Conservation (phyloP, 2,329 filamentous ascomycete genomes). For the Fusarium dimerum region DNA sequence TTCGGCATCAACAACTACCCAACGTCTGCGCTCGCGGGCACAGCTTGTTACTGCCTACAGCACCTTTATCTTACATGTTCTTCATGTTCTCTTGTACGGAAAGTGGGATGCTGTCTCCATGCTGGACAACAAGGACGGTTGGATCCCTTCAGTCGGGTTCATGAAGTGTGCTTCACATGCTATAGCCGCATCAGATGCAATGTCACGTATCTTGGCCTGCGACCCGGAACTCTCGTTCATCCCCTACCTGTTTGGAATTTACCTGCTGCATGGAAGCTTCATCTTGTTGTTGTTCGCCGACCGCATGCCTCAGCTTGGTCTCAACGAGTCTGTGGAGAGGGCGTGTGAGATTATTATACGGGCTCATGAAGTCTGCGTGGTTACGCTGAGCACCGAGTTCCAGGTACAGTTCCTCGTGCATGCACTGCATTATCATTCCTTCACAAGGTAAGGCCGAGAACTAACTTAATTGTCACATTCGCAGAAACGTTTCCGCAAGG, state of each 20-base stretch:
- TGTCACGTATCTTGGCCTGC: constrained; percentile 46
- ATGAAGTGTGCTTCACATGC: constrained; percentile 48
- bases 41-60: constrained; percentile 48
- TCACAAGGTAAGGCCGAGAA: no score
- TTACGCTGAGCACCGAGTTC: constrained; percentile 51
- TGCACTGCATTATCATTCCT: no score
- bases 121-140: constrained; percentile 50
- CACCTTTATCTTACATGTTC: constrained; percentile 48
- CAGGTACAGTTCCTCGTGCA: constrained; percentile 37
- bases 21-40: constrained; percentile 21
- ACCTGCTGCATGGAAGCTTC: constrained; percentile 52
- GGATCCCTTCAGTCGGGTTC: constrained; percentile 48
- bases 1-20: no score
- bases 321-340: constrained; percentile 46
- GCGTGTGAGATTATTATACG: constrained; percentile 52
- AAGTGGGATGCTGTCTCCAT: constrained; percentile 53
- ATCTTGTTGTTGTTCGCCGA: constrained; percentile 51
- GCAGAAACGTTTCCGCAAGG: constrained; percentile 56
- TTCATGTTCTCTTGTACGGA: constrained; percentile 49
- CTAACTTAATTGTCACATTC: no score
- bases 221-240: constrained; percentile 54
- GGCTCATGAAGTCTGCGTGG: constrained; percentile 52
- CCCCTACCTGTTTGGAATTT: constrained; percentile 55
- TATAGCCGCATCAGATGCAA: constrained; percentile 46
- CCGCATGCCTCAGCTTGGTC: constrained; percentile 48